Base-by-base conservation (phyloP, 805 yeast genomes). In the Wickerhamomyces subpelliculosus region DNA sequence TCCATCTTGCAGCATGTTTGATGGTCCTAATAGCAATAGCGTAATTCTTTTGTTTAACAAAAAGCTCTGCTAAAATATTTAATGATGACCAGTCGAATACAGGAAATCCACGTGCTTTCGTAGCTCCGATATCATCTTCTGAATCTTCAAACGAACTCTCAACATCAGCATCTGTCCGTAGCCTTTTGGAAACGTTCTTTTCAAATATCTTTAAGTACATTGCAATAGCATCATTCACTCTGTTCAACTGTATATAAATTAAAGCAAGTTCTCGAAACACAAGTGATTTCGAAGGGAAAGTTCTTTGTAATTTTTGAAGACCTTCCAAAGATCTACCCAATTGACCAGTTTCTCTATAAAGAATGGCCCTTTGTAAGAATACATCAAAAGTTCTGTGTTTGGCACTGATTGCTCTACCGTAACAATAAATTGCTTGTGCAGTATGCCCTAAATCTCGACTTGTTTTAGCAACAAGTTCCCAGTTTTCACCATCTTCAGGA, bases 1-100 rank as follows among this genome's bases (percentile, higher is more conserved):
- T 73, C 93, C 95, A 88, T 44, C 98, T 66, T 0, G 95, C 75
- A 10, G 84, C 82, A 22, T 71, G 63, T 48, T 83, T 83, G 24
- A 87, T 72, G 1, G 78, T 67, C 39, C 70, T 72, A 14, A 87
- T 71, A 1, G 89, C 93, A 10, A 73, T 64, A 9, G 57, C 57
- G 69, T 78, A 83, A 5, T 82, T 77, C 32, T 75, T 78, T 40
- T 78, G 81, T 37, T 77, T 75, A n/a, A 78, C 69, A 50, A 84
- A 83, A 27, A 90, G 64, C 51, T 93, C 97, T 8, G 84, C 72
- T 31, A 90, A 64, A 42, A 87, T 85, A 51, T 93, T 90, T 34
- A 90, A 67, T 42, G 85, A 89, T 0, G 95, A 82, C 95, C 95
- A 93, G 35, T 78, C 87, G 57, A 90, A 93, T 18, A 59, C 58